phyloP scores from a whole-genome alignment of 169 alveolate genomes.

The Plasmodium billcollinsi region DNA sequence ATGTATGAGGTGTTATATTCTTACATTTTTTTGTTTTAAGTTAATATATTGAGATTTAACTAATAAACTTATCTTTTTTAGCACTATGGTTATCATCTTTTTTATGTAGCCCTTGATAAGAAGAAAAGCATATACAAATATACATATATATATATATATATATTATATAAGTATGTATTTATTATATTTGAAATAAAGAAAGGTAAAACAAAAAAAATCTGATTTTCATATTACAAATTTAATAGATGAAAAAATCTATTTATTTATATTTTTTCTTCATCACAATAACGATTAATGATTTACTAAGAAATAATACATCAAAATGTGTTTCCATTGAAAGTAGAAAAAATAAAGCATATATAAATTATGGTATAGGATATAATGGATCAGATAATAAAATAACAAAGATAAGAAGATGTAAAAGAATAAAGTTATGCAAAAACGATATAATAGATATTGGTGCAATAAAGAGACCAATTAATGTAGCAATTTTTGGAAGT shows the following conservation, averaged over 20 bases:
- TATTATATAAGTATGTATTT: no score
- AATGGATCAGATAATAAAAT: neutral
- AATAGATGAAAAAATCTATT: neutral
- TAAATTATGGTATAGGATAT: neutral
- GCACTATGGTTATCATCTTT: no score
- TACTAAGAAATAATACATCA: neutral
- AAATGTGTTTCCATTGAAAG: neutral
- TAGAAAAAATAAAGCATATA: constrained; percentile 14
- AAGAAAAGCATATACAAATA: no score
- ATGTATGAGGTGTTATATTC: no score
- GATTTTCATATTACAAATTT: no score
- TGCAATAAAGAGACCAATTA: constrained; percentile 4
- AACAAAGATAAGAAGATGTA: neutral
- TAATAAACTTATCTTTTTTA: no score
- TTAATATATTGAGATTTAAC: no score
- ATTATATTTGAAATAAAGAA: no score
- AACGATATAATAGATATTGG: neutral
- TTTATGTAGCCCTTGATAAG: no score
- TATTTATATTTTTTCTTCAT: neutral
- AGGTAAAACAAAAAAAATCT: no score
- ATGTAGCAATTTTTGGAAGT: constrained; percentile 82
- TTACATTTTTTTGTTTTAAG: no score
- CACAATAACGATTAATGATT: neutral
- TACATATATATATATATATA: no score
- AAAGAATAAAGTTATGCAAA: neutral